Conservation (phyloP, 208 protist species). For the Kentomonas sorsogonicus region DNA sequence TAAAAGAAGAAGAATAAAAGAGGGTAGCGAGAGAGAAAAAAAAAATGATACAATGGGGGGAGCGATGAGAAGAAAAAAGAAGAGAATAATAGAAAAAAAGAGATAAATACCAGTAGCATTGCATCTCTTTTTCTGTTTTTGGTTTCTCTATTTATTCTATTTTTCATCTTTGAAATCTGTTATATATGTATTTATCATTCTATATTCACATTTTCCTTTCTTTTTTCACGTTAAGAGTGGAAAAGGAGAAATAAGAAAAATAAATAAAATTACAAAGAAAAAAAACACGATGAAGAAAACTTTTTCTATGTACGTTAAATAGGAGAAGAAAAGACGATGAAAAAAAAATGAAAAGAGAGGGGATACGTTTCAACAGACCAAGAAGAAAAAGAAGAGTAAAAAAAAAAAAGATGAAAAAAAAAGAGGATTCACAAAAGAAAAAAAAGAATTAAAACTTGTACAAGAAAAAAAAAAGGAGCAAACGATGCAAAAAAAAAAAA, state of each 20-base stretch:
- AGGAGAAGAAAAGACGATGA: neutral
- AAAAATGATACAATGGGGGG: neutral
- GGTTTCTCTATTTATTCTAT: too few species aligned
- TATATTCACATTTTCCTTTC: too few species aligned
- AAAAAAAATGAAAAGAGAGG: constrained; percentile 4
- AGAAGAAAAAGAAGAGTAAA: neutral
- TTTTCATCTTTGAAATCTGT: too few species aligned
- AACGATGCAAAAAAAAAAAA: too few species aligned
- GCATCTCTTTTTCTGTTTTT: too few species aligned
- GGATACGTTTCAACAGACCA: neutral
- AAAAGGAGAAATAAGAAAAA: constrained; percentile 4
- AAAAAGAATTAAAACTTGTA: neutral
- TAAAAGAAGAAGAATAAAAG: neutral
- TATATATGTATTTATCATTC: too few species aligned
- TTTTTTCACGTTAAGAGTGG: too few species aligned
- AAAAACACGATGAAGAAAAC: neutral
- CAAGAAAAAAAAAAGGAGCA: neutral
- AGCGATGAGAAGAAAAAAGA: neutral
- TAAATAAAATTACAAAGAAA: neutral
- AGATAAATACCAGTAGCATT: too few species aligned
- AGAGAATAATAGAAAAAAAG: constrained; percentile 1
- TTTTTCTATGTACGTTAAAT: neutral
- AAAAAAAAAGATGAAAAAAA: neutral
- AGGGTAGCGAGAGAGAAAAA: neutral
- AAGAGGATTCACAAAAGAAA: neutral